Evolutionary conservation across 176 grass and related monocot species (phyloP), one percentile per base, ranked within the genome.

Genomic region (Eleusine coracana): DNA sequence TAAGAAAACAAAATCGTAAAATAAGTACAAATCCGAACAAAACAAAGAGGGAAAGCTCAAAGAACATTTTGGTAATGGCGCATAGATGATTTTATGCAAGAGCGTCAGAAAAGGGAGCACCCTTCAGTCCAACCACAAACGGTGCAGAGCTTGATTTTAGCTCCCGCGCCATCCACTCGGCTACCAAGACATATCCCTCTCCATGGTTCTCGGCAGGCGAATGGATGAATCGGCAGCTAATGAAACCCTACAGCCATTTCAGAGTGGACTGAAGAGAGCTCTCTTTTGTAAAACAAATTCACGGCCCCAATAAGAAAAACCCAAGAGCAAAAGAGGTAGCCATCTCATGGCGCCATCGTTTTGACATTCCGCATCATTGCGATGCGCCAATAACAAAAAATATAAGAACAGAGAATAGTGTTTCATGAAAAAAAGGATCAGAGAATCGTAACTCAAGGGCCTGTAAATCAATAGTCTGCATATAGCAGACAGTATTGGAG

Each of bases 191-290:
- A 67, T 31, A 34, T 55, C 29, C 25, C 11, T 56, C 13, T 4
- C 29, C 45, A 67, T 86, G 46, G 27, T 48, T 83, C 86, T 91
- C 84, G 82, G 83, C 27, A 95, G 81, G 45, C 86, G 93, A 82
- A 88, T 82, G 93, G 79, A 95, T 95, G 93, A 92, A 56, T 90
- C 93, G 80, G 90, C 93, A 95, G 93, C 93, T 92, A 95, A 92
- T 92, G 51, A 85, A 88, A 90, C 88, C 85, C 79, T 77, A 84
- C 68, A 68, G 46, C 61, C 87, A 81, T 82, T 88, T 89, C 74
- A 86, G 93, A 92, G 90, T 95, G 93, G 90, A 95, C 90, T 88
- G 93, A 92, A 95, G 93, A 84, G 88, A 90, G 93, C 93, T 92
- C 93, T 95, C 90, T 92, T 84, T 15, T 21, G 42, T 5, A 82